These are phyloP conservation scores for Penicillium frequentans DNA, from an alignment of 2,329 filamentous ascomycete genomes.

Conservation along the genomic window DNA sequence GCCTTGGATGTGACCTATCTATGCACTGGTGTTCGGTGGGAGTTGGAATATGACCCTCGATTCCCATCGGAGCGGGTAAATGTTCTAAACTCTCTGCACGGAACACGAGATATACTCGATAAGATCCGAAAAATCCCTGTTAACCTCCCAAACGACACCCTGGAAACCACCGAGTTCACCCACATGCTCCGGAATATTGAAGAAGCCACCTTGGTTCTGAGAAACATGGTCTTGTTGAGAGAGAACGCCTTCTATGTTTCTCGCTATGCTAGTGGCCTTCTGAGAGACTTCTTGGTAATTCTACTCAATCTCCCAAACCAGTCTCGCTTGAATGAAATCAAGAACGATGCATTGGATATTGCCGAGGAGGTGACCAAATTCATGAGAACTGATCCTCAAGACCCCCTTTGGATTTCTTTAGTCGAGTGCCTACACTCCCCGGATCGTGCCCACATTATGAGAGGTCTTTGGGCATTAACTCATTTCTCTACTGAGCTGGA, in stretches of 20 bases:
- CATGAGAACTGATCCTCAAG: constrained; percentile 67
- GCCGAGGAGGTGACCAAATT: constrained; percentile 87
- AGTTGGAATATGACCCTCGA: constrained; percentile 66
- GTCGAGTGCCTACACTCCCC: constrained; percentile 57
- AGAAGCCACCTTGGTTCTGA: constrained; percentile 81
- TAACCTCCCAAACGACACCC: constrained; percentile 61
- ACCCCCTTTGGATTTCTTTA: constrained; percentile 77
- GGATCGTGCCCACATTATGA: constrained; percentile 81
- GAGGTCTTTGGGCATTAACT: constrained; percentile 75
- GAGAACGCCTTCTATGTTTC: constrained; percentile 85
- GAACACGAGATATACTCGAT: constrained; percentile 70
- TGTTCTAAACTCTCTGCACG: constrained; percentile 63
- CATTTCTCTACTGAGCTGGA: constrained; percentile 87
- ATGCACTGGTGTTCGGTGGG: constrained; percentile 82
- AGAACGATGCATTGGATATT: constrained; percentile 88
- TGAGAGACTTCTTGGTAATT: constrained; percentile 82
- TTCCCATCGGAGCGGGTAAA: constrained; percentile 55
- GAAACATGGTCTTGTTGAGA: constrained; percentile 92
- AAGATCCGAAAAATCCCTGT: constrained; percentile 65
- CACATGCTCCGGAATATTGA: constrained; percentile 74
- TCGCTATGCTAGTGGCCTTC: constrained; percentile 61
- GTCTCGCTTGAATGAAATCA: constrained; percentile 73
- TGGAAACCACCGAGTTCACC: constrained; percentile 70
- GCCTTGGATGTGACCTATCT: constrained; percentile 74
- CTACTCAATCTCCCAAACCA: constrained; percentile 73